Base-by-base conservation (phyloP, 2,329 filamentous ascomycete species). In the Penicillium sp. region DNA sequence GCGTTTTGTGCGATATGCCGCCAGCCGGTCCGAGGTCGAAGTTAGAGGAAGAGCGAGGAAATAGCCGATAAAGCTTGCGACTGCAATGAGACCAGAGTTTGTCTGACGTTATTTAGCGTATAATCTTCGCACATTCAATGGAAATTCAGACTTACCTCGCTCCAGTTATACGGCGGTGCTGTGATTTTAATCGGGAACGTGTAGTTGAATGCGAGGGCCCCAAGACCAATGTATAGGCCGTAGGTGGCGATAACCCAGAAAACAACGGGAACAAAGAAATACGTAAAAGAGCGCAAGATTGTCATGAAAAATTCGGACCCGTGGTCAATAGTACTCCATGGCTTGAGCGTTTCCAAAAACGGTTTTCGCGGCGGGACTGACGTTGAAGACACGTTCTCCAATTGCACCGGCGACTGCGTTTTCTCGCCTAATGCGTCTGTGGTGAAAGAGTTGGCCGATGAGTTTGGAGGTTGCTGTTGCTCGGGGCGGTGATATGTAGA, bases 221-320 rank as follows among this genome's bases (percentile, higher is more conserved):
- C 77, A 20, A 82, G 71, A 4, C 76, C 76, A 43, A 78, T 78
- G 37, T 76, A 77, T 43, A 79, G 74, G 56, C 75, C 76, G 75
- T 76, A 78, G n/a, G 75, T 80, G 5, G 74, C 70, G 37, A 80
- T 70, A 9, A 80, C 77, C 78, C 78, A 80, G 52, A 80, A 72
- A 1, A 79, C 77, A 26, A 73, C 75, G 0, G 78, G 78, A 1
- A 80, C 76, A 13, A 75, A 61, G 50, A 78, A 78, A 54, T 79
- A 78, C 3, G 76, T 75, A 48, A 79, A 77, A 0, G 75, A 74
- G 36, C 78, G 72, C 0, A 70, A 39, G 56, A 78, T 76, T 41
- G 76, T 79, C 57, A 71, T 58, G 64, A 79, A 75, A 61, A 79
- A 78, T 43, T 73, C 65, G 0, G 72, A 65, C 13, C 79, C 72